Evolutionary conservation across 768 basidiomycete genomes (phyloP).

Genomic region (Agaricus bisporus): DNA sequence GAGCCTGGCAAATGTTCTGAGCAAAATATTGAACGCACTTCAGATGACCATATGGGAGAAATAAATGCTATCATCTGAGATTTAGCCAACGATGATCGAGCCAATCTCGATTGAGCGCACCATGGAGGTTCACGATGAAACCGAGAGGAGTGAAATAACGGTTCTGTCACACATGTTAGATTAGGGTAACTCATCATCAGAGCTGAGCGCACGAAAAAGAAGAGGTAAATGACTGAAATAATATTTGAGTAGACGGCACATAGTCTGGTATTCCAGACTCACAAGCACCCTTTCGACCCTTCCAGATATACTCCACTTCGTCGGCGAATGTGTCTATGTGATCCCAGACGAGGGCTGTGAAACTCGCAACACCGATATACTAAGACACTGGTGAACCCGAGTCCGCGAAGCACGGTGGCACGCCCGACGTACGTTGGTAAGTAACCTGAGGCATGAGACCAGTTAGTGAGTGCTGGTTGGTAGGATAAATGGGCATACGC

Average conservation of each 20-base stretch:
- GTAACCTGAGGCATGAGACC: neutral
- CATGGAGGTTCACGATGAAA: conserved; percentile 53
- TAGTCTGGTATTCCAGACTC: conserved; percentile 16
- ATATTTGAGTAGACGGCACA: neutral
- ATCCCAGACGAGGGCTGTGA: conserved; percentile 50
- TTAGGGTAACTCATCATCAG: neutral
- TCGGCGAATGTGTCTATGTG: conserved; percentile 46
- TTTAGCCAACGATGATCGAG: neutral
- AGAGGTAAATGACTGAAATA: conserved; percentile 33
- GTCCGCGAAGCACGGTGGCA: neutral
- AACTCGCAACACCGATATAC: conserved; percentile 48
- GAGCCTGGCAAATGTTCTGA: neutral
- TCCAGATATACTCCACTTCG: conserved; percentile 52
- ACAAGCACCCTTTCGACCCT: conserved; percentile 40
- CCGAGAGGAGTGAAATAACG: conserved; percentile 60
- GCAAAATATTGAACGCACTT: conserved; percentile 20
- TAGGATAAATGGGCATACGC: neutral
- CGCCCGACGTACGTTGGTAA: neutral
- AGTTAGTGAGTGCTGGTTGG: neutral
- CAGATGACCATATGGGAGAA: conserved; percentile 31
- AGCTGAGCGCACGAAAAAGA: conserved; percentile 25
- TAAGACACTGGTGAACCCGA: conserved; percentile 14
- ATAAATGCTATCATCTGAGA: conserved; percentile 28
- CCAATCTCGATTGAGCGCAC: conserved; percentile 15
- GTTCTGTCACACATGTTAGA: conserved; percentile 34